Percentiles rank a stretch among this genome's conserved stretches.
Evolutionary conservation across 2,329 filamentous ascomycete genomes (phyloP).

Genomic region (Mycocentrospora acerina): DNA sequence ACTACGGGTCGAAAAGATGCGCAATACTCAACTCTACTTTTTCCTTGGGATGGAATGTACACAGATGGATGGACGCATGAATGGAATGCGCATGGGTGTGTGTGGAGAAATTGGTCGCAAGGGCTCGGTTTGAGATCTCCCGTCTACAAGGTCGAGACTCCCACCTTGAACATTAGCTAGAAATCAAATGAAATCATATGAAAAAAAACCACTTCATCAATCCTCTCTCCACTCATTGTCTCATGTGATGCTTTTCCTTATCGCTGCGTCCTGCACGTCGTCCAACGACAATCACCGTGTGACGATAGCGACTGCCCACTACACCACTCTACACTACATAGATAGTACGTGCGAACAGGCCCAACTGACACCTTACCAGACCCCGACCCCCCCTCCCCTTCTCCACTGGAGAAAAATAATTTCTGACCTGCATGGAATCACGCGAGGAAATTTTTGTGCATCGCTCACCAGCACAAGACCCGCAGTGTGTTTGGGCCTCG

Average conservation of each 20-base stretch:
- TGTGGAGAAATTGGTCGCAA: slow-evolving; percentile 9
- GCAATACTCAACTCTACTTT: too few species aligned
- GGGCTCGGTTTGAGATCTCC: slow-evolving; percentile 27
- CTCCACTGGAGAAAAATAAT: too few species aligned
- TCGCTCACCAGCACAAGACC: too few species aligned
- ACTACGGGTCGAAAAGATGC: slow-evolving; percentile 12
- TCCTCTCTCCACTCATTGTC: slow-evolving; percentile 4
- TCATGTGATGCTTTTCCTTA: slow-evolving; percentile 20
- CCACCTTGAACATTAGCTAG: slow-evolving; percentile 22
- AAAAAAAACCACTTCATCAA: slow-evolving; percentile 10
- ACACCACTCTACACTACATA: too few species aligned
- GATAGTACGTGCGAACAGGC: too few species aligned
- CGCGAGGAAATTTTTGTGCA: too few species aligned
- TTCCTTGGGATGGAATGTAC: slow-evolving; percentile 7
- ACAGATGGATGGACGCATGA: slow-evolving; percentile 10
- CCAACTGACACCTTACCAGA: slow-evolving; percentile 4
- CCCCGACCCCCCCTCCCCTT: too few species aligned
- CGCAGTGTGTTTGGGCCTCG: too few species aligned
- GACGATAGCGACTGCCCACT: too few species aligned
- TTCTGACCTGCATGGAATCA: too few species aligned
- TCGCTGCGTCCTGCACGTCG: slow-evolving; percentile 17
- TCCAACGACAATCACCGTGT: slow-evolving; percentile 12
- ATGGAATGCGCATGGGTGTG: slow-evolving; percentile 2
- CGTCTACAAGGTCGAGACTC: slow-evolving; percentile 27
- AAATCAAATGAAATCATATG: slow-evolving; percentile 21